Evolutionary conservation across 345 rosid genomes (phyloP).

Genomic region (Combretum micranthum): DNA sequence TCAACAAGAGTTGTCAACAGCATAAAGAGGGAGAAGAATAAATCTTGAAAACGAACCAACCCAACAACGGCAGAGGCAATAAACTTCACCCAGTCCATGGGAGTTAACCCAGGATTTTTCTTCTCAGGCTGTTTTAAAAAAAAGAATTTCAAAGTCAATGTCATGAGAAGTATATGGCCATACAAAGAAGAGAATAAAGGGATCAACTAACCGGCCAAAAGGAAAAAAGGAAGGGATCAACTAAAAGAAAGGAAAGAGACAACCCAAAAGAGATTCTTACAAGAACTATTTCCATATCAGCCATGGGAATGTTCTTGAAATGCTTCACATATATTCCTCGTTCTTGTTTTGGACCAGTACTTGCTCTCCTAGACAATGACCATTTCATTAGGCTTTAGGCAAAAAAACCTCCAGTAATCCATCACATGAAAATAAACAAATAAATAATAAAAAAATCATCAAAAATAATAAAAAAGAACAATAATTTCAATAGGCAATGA

Average conservation of each 20-base stretch:
- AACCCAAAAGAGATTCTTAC: conserved; percentile 34
- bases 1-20: no score
- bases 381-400: conserved; percentile 11
- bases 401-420: not conserved
- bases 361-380: conserved; percentile 51
- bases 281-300: conserved; percentile 97
- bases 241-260: not conserved
- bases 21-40: no score
- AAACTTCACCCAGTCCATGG: conserved; percentile 98
- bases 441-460: not conserved
- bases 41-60: conserved; percentile 47
- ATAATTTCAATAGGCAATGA: no score
- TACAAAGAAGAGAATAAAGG: not conserved
- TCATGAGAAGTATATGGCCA: conserved; percentile 8
- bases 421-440: not conserved
- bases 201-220: no score
- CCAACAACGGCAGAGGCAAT: conserved; percentile 86
- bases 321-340: conserved; percentile 82
- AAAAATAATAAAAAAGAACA: not conserved
- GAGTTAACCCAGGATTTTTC: conserved; percentile 94
- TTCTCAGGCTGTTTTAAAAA: conserved; percentile 84
- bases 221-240: not conserved
- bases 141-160: conserved; percentile 10
- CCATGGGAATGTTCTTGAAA: conserved; percentile 99
- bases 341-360: conserved; percentile 44